phyloP scores from a whole-genome alignment of 116 monocot genomes.

The Trichopus zeylanicus region DNA sequence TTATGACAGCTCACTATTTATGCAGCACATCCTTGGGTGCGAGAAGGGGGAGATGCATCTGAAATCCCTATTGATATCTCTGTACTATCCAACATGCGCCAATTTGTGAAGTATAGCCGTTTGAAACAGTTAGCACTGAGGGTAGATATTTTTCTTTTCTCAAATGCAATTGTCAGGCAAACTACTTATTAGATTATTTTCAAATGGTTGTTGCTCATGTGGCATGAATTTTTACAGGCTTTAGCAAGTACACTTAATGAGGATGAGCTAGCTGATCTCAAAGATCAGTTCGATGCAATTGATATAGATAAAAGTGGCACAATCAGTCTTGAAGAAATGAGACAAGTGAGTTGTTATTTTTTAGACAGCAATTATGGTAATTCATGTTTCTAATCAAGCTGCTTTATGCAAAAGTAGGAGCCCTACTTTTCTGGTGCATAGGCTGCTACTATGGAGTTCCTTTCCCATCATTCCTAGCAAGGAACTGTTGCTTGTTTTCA shows the following conservation, averaged over 20 bases:
- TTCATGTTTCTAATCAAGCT: not conserved
- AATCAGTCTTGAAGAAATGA: constrained; percentile 97
- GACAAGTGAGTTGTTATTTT: constrained; percentile 38
- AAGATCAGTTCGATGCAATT: constrained; percentile 92
- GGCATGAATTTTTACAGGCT: no score
- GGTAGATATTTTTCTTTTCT: constrained; percentile 22
- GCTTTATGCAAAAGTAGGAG: not conserved
- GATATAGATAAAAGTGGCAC: constrained; percentile 91
- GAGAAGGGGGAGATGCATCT: constrained; percentile 80
- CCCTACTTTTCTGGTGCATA: no score
- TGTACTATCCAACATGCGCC: constrained; percentile 82
- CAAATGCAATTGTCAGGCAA: not conserved
- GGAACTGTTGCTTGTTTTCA: no score
- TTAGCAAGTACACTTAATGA: constrained; percentile 88
- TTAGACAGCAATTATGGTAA: no score
- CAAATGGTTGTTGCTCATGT: not conserved
- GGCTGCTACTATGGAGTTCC: no score
- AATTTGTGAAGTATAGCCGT: constrained; percentile 88
- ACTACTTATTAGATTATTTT: not conserved
- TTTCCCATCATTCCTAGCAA: no score
- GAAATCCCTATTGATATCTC: constrained; percentile 95
- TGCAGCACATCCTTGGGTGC: constrained; percentile 95
- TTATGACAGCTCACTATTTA: constrained; percentile 2
- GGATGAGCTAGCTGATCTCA: constrained; percentile 75
- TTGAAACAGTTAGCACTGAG: constrained; percentile 94